Evolutionary conservation across 1,284 basidiomycete species (phyloP).

Genomic region (Fomitopsis pinicola): DNA sequence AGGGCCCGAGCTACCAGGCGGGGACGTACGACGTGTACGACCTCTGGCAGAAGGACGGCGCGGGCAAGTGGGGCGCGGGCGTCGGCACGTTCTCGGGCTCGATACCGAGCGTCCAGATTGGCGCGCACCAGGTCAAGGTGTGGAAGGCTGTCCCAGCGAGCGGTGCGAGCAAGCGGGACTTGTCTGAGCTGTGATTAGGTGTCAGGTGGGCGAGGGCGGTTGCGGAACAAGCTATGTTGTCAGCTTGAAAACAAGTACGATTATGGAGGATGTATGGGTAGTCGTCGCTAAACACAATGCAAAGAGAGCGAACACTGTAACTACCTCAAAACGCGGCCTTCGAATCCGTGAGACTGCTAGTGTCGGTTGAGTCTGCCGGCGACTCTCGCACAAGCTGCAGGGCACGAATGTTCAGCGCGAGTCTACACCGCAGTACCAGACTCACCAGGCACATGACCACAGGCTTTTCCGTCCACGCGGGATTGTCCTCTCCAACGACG

Average conservation of each 20-base stretch:
- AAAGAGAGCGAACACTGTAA: not conserved
- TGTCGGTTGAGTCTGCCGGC: not conserved
- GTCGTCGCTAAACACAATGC: not conserved
- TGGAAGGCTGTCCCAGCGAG: slow-evolving; percentile 22
- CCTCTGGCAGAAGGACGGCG: slow-evolving; percentile 33
- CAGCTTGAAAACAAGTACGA: not conserved
- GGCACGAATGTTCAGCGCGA: not conserved
- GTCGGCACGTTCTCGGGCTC: slow-evolving; percentile 24
- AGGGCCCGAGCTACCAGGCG: slow-evolving; percentile 25
- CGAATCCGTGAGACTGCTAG: not conserved
- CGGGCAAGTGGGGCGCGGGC: slow-evolving; percentile 30
- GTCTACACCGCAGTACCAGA: not conserved
- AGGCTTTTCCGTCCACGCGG: slow-evolving; percentile 3
- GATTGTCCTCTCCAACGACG: slow-evolving; percentile 3
- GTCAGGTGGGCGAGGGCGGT: not conserved
- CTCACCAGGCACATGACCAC: slow-evolving; percentile 2
- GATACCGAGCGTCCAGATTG: slow-evolving; percentile 21
- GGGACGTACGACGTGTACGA: slow-evolving; percentile 30
- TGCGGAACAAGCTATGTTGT: not conserved
- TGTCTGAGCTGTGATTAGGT: slow-evolving; percentile 4
- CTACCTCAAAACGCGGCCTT: not conserved
- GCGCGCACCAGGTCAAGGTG: slow-evolving; percentile 26
- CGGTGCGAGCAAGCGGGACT: not conserved
- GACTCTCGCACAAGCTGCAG: not conserved
- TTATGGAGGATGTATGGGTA: not conserved